These are phyloP conservation scores for Aspergillus aculeatinus DNA, from an alignment of 2,329 filamentous ascomycete genomes.

Conservation along the genomic window DNA sequence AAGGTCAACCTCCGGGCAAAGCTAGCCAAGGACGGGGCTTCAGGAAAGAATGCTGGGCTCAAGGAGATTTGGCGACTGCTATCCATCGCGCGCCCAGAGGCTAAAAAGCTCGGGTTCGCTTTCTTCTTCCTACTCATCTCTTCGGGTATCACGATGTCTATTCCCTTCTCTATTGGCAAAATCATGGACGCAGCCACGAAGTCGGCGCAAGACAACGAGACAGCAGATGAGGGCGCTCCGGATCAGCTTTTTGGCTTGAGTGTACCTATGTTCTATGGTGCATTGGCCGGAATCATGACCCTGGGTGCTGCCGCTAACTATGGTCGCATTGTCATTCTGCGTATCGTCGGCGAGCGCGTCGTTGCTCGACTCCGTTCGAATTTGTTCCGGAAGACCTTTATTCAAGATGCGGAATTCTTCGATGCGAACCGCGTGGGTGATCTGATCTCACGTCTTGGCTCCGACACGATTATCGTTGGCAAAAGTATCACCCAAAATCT, in stretches of 20 bases:
- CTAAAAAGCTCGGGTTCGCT: constrained; percentile 72
- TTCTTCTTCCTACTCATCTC: constrained; percentile 85
- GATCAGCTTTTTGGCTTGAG: constrained; percentile 76
- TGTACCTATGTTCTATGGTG: constrained; percentile 83
- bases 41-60: constrained; percentile 58
- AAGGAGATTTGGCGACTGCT: constrained; percentile 82
- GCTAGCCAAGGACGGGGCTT: constrained; percentile 74
- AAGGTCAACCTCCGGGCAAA: constrained; percentile 87
- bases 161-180: constrained; percentile 94
- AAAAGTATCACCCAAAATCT: constrained; percentile 98
- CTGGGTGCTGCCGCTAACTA: constrained; percentile 89
- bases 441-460: constrained; percentile 89
- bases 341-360: constrained; percentile 92
- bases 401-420: constrained; percentile 99
- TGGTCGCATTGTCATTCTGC: constrained; percentile 84
- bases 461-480: constrained; percentile 95
- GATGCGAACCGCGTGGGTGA: constrained; percentile 97
- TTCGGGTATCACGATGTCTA: constrained; percentile 90
- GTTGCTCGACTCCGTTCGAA: constrained; percentile 85
- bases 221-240: constrained; percentile 51
- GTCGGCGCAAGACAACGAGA: constrained; percentile 45
- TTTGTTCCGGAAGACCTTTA: constrained; percentile 85
- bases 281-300: constrained; percentile 72
- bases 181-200: constrained; percentile 91
- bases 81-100: constrained; percentile 83